Evolutionary conservation across 2,329 filamentous ascomycete species (phyloP).

Genomic region (Sporothrix protearum): DNA sequence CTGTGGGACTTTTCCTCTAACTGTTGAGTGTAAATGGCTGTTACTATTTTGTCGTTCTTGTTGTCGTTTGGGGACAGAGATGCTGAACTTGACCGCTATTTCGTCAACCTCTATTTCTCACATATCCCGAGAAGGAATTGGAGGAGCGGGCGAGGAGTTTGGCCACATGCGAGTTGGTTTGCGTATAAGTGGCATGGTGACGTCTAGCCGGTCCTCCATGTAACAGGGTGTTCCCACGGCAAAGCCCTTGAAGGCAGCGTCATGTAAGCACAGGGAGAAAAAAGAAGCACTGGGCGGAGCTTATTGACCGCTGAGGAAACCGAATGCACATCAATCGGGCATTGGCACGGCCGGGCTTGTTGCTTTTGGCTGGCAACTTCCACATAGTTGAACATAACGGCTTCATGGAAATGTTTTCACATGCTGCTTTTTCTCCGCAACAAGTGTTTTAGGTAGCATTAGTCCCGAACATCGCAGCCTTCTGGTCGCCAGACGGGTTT

Average conservation of each 20-base stretch:
- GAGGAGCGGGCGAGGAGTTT: background rate
- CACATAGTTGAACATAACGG: background rate
- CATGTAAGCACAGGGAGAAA: background rate
- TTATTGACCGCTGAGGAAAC: background rate
- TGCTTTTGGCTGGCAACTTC: constrained; percentile 4
- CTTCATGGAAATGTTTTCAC: constrained; percentile 5
- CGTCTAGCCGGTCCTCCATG: background rate
- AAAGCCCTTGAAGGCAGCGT: background rate
- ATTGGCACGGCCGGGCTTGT: background rate
- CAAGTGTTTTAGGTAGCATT: constrained; percentile 25
- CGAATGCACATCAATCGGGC: background rate
- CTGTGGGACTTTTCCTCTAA: background rate
- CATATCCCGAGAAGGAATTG: constrained; percentile 8
- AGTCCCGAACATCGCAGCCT: constrained; percentile 22
- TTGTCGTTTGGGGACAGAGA: background rate
- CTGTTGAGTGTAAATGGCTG: background rate
- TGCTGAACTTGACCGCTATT: constrained; percentile 23
- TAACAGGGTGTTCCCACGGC: background rate
- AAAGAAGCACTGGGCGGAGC: background rate
- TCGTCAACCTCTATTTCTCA: background rate
- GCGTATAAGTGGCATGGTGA: constrained; percentile 16
- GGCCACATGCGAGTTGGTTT: constrained; percentile 15
- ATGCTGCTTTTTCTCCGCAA: constrained; percentile 20
- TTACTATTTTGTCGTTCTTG: background rate
- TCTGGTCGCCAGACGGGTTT: constrained; percentile 15